These are phyloP conservation scores for Vitis hybrid DNA, from an alignment of 177 flowering plant genomes.

Conservation along the genomic window DNA sequence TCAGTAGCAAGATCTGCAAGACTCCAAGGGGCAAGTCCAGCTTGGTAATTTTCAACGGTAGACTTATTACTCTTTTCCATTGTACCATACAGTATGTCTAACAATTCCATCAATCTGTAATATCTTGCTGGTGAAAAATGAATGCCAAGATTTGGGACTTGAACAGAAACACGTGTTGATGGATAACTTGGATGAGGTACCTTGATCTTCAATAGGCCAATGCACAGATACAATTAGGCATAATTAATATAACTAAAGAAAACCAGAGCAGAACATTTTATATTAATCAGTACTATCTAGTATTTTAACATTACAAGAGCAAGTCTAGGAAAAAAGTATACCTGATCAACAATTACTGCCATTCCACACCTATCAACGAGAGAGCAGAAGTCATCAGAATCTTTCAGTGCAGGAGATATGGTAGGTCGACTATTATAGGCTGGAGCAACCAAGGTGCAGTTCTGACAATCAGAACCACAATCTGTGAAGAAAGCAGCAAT, in stretches of 20 bases:
- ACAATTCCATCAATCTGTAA: conserved; percentile 61
- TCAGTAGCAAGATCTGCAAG: conserved; percentile 72
- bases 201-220: conserved; percentile 59
- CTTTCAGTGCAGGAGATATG: conserved; percentile 28
- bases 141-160: conserved; percentile 90
- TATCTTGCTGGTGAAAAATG: conserved; percentile 93
- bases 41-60: conserved; percentile 34
- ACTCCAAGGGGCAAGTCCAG: conserved; percentile 57
- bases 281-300: background rate
- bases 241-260: background rate
- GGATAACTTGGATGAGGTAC: conserved; percentile 87
- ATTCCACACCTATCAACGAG: conserved; percentile 91
- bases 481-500: conserved; percentile 87
- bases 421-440: conserved; percentile 21
- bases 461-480: conserved; percentile 45
- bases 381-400: conserved; percentile 48
- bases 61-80: conserved; percentile 38
- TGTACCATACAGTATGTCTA: conserved; percentile 58
- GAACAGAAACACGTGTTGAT: conserved; percentile 79
- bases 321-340: conserved; percentile 13
- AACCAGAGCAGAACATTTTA: background rate
- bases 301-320: background rate
- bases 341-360: conserved; percentile 93
- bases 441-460: conserved; percentile 35
- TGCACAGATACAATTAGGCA: background rate